These are phyloP conservation scores for Penicillium manginii DNA, from an alignment of 495 filamentous ascomycete genomes.

Conservation along the genomic window DNA sequence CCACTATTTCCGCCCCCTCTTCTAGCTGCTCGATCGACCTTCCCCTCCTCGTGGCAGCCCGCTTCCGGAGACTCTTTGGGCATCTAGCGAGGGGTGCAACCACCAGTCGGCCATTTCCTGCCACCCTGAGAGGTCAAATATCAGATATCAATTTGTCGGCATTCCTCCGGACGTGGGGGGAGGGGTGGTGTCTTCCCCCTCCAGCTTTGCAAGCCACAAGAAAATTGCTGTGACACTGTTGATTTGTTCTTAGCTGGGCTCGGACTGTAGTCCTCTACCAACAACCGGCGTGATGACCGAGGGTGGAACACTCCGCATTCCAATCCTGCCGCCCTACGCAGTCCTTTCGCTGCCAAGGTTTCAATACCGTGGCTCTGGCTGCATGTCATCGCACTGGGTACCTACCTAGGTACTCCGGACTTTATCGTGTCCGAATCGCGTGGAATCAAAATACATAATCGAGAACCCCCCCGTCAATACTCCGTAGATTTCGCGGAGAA, in stretches of 20 bases:
- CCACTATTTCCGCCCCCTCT: neutral
- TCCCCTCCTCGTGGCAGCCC: neutral
- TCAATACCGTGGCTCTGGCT: neutral
- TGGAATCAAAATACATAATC: neutral
- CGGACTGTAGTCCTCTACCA: neutral
- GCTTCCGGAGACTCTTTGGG: neutral
- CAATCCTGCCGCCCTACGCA: neutral
- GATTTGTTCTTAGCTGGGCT: constrained; percentile 2
- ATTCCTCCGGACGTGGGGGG: constrained; percentile 5
- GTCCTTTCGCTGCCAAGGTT: neutral
- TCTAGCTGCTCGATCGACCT: neutral
- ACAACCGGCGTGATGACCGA: constrained; percentile 2
- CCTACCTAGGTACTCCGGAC: too few species aligned
- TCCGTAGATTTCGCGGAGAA: too few species aligned
- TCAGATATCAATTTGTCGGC: neutral
- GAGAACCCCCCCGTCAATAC: neutral
- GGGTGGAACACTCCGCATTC: constrained; percentile 5
- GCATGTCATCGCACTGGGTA: constrained; percentile 2
- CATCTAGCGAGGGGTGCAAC: neutral
- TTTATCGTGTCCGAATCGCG: neutral
- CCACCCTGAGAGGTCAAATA: neutral
- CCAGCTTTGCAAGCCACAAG: constrained; percentile 1
- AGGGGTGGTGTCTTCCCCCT: neutral
- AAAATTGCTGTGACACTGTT: neutral
- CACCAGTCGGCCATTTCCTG: neutral